A percentile compares a stretch with the other conserved stretches of the same genome.
These are phyloP conservation scores for Boletus rex-veris DNA, from an alignment of 768 basidiomycete species.

Conservation along the genomic window DNA sequence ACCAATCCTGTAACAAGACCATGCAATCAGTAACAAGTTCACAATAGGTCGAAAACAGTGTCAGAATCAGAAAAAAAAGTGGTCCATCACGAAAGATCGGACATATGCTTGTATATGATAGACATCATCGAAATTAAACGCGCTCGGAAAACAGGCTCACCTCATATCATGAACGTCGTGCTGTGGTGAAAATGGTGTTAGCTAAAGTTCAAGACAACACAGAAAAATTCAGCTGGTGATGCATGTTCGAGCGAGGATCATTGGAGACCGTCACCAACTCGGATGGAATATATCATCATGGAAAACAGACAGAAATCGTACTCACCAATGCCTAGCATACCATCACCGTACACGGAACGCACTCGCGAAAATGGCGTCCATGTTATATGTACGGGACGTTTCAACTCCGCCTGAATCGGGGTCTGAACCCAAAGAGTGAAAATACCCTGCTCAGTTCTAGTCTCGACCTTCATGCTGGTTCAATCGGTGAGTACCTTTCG, in stretches of 20 bases:
- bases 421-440: conserved; percentile 10
- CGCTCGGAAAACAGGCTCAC: conserved; percentile 6
- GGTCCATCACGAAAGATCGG: conserved; percentile 61
- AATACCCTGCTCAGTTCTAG: too few species aligned
- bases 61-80: conserved; percentile 43
- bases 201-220: conserved; percentile 18
- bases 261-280: conserved; percentile 67
- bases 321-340: conserved; percentile 32
- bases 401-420: conserved; percentile 29
- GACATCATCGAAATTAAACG: conserved; percentile 43
- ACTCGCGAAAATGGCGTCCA: background rate
- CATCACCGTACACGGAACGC: background rate
- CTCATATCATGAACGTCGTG: background rate
- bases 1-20: background rate
- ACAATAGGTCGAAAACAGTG: conserved; percentile 13
- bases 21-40: conserved; percentile 4
- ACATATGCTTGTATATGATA: conserved; percentile 70
- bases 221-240: conserved; percentile 49
- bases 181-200: background rate
- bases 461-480: too few species aligned
- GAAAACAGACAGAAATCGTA: conserved; percentile 17
- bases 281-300: conserved; percentile 71
- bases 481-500: conserved; percentile 14
- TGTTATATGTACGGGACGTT: background rate
- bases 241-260: conserved; percentile 79